Conservation (phyloP, 2,329 filamentous ascomycete genomes). For the Fusarium paranaense region DNA sequence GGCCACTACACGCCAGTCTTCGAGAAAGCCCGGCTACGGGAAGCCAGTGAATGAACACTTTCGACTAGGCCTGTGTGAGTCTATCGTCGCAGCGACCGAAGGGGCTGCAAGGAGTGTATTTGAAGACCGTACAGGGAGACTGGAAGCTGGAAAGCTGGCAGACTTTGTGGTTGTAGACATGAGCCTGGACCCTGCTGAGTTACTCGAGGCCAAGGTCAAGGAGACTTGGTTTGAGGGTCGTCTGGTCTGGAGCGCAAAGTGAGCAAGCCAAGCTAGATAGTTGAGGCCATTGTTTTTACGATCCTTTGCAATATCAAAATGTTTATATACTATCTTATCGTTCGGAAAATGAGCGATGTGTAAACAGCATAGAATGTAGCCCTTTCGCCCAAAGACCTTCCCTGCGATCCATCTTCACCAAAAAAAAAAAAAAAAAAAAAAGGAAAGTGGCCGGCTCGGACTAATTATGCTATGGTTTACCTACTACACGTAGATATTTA, state of each 20-base stretch:
- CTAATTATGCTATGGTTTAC: no score
- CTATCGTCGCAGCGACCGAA: slow-evolving; percentile 60
- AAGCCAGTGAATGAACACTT: slow-evolving; percentile 61
- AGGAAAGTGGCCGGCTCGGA: no score
- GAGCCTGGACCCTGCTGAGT: slow-evolving; percentile 58
- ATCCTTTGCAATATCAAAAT: no score
- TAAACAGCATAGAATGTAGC: no score
- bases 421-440: no score
- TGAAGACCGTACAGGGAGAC: slow-evolving; percentile 60
- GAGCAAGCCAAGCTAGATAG: no score
- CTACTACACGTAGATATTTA: no score
- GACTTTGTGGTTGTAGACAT: slow-evolving; percentile 61
- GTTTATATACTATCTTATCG: no score
- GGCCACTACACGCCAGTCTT: slow-evolving; percentile 63
- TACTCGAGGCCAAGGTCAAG: slow-evolving; percentile 57
- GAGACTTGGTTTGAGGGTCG: slow-evolving; percentile 56
- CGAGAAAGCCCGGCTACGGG: slow-evolving; percentile 54
- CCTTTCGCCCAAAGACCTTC: no score
- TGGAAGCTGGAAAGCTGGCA: slow-evolving; percentile 62
- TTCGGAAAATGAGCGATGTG: no score
- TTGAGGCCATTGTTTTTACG: no score
- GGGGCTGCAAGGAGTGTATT: slow-evolving; percentile 65
- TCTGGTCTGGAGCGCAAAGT: slow-evolving; percentile 49
- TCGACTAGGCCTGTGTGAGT: slow-evolving; percentile 59
- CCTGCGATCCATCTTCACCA: no score